These are phyloP conservation scores for Ophiocordyceps camponoti-leonardi DNA, from an alignment of 2,329 filamentous ascomycete genomes.

Conservation along the genomic window DNA sequence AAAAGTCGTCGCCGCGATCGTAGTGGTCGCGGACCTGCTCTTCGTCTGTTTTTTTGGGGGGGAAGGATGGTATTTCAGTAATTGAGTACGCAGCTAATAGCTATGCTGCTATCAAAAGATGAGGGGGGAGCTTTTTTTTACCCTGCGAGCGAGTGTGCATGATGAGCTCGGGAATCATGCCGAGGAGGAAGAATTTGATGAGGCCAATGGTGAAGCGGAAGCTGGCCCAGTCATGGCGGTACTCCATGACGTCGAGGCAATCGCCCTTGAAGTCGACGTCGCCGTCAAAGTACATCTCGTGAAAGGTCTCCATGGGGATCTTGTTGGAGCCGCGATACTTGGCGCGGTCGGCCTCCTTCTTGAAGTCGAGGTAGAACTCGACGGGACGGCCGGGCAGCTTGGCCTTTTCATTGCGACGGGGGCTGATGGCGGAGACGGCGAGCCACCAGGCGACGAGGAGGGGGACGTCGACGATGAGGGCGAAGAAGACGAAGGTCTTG, in stretches of 20 bases:
- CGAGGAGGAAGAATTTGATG: conserved; percentile 76
- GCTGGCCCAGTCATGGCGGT: conserved; percentile 92
- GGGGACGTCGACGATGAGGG: conserved; percentile 59
- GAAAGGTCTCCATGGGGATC: conserved; percentile 84
- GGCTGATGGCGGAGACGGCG: conserved; percentile 60
- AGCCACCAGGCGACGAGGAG: conserved; percentile 75
- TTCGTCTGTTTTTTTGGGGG: conserved; percentile 45
- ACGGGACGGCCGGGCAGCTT: conserved; percentile 71
- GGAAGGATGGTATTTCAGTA: no score
- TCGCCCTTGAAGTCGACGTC: conserved; percentile 94
- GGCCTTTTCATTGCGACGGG: conserved; percentile 85
- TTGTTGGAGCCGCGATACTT: conserved; percentile 66
- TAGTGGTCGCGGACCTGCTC: conserved; percentile 97
- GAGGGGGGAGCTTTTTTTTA: conserved; percentile 7
- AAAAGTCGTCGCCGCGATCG: conserved; percentile 95
- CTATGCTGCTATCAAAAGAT: no score
- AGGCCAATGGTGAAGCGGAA: conserved; percentile 78
- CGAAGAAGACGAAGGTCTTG: conserved; percentile 79
- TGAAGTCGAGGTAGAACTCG: conserved; percentile 80
- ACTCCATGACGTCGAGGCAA: conserved; percentile 74
- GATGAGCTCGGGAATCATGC: conserved; percentile 77
- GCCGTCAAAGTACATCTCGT: conserved; percentile 95
- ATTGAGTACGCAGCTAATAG: no score
- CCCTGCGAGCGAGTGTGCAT: conserved; percentile 83
- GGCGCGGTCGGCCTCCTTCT: conserved; percentile 38